These are phyloP conservation scores for Tricholoma flavovirens DNA, from an alignment of 768 basidiomycete species.

Conservation along the genomic window DNA sequence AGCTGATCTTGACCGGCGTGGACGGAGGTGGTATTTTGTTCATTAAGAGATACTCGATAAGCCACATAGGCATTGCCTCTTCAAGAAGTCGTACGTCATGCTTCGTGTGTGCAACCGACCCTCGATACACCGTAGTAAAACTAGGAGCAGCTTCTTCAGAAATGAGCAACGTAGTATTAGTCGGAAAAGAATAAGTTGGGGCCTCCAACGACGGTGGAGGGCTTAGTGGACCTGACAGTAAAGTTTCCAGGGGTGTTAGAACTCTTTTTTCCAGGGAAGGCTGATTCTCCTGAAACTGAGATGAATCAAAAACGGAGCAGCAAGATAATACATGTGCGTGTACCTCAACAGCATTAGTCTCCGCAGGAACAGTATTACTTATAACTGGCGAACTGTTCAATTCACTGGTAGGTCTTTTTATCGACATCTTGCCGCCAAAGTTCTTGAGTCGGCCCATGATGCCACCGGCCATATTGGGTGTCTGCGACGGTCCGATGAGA, in stretches of 20 bases:
- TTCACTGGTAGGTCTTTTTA: constrained; percentile 33
- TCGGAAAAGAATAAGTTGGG: constrained; percentile 57
- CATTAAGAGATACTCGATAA: constrained; percentile 78
- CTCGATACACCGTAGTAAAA: constrained; percentile 74
- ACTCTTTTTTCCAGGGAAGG: constrained; percentile 17
- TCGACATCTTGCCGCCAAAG: constrained; percentile 62
- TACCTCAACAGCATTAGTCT: neutral
- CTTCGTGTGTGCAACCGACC: constrained; percentile 51
- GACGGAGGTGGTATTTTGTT: constrained; percentile 51
- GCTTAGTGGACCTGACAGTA: constrained; percentile 49
- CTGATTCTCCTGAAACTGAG: constrained; percentile 11
- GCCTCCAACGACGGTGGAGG: constrained; percentile 72
- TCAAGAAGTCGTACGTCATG: constrained; percentile 50
- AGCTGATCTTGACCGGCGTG: constrained; percentile 72
- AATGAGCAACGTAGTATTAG: constrained; percentile 63
- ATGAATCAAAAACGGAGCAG: neutral
- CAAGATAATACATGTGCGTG: neutral
- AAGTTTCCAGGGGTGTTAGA: constrained; percentile 47
- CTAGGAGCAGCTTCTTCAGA: constrained; percentile 75
- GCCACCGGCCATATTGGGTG: constrained; percentile 49
- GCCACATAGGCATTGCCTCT: constrained; percentile 79
- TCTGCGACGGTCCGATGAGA: constrained; percentile 38
- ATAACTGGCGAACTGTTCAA: constrained; percentile 22
- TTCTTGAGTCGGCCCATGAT: constrained; percentile 78
- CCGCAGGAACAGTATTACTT: constrained; percentile 3